These are phyloP conservation scores for Xylaria sp. DNA, from an alignment of 2,329 filamentous ascomycete species.

Conservation along the genomic window DNA sequence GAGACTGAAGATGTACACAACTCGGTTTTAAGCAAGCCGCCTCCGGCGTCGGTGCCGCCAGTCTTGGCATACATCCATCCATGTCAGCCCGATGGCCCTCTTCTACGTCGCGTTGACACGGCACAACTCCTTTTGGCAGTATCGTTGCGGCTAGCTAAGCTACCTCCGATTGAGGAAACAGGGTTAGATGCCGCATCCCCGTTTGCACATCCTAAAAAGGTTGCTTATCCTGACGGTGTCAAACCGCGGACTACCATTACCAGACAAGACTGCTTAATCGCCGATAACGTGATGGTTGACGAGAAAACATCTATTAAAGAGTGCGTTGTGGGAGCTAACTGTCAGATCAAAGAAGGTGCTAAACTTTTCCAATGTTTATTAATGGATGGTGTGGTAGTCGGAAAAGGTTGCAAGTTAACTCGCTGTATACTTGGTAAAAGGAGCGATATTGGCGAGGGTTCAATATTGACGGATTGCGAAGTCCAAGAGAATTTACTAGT, in stretches of 20 bases:
- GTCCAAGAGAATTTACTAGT: constrained; percentile 89
- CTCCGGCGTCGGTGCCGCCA: constrained; percentile 61
- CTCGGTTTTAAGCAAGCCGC: constrained; percentile 35
- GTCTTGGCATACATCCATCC: constrained; percentile 85
- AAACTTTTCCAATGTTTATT: constrained; percentile 86
- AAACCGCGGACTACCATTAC: constrained; percentile 83
- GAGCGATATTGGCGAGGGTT: constrained; percentile 81
- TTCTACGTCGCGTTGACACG: constrained; percentile 89
- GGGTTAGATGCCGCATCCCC: constrained; percentile 66
- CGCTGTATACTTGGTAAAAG: constrained; percentile 85
- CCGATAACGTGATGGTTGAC: constrained; percentile 86
- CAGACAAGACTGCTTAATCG: constrained; percentile 80
- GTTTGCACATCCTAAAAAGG: constrained; percentile 78
- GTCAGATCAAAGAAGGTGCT: constrained; percentile 83
- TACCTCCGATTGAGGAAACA: constrained; percentile 72
- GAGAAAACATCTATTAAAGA: constrained; percentile 94
- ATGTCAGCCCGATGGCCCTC: constrained; percentile 56
- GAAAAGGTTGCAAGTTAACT: constrained; percentile 82
- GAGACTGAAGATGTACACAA: constrained; percentile 33
- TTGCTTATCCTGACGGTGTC: constrained; percentile 83
- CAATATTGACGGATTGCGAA: constrained; percentile 84
- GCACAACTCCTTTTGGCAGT: constrained; percentile 79
- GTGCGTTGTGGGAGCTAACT: constrained; percentile 84
- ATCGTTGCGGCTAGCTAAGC: constrained; percentile 85
- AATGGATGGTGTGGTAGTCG: constrained; percentile 90